Evolutionary conservation across 768 basidiomycete species (phyloP), one percentile per base, ranked within the genome.

Genomic region (Hortiboletus campestris): DNA sequence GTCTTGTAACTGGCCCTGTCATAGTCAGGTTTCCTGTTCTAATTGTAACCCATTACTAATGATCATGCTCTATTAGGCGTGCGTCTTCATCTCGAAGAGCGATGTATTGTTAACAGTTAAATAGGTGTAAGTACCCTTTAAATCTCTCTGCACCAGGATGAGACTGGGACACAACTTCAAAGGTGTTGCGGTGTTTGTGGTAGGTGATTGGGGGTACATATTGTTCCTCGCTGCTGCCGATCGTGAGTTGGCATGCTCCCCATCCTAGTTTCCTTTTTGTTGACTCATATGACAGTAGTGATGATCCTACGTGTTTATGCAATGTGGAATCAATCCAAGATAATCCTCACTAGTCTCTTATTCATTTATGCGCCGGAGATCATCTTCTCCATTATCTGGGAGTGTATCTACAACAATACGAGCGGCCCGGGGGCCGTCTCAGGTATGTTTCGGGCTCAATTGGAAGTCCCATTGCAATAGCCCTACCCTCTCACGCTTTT

Each of bases 281-380:
- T 31, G 8, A 53, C 1, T 32, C 14, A 2, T 20, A 11, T 6
- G 4, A 25, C 12, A 63, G 62, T 60, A 7, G 17, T 63, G 40
- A 63, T 63, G 62, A 34, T 60, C 7, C 41, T 63, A 16, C 61
- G 61, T 6, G 51, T 63, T 1, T 55, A 63, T 22, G 43, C 57
- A 28, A 59, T 63, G 36, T 59, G 50, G 47, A 12, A 31, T 22
- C 51, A 32, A 19, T 63, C 62, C 16, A 55, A 12, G 13, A 22
- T 2, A 2, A 42, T 62, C 2, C 40, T 62, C 3, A 4, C 3
- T 17, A 6, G 57, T n/a, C 55, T 61, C 29, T 19, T 58, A 2
- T 22, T 25, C 2, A 11, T 55, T 17, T 55, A 35, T 20, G 11
- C 32, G 8, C 6, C 32, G 3, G 28, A 45, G 13, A 17, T 44